Evolutionary conservation across 345 rosid species (phyloP).

Genomic region (Citrus inodora): DNA sequence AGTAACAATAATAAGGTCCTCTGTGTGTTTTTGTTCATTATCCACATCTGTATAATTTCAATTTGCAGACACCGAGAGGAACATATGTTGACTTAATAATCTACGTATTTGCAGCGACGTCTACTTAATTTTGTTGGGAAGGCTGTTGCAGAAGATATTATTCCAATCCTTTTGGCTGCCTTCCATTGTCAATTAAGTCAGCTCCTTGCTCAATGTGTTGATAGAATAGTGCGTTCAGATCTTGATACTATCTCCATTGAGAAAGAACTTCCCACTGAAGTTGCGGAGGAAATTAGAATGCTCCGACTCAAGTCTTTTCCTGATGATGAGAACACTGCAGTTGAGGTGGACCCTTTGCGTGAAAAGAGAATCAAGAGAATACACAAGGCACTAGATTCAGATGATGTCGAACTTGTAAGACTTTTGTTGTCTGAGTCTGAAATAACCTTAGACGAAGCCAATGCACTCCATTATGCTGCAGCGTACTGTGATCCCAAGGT

Average conservation of each 20-base stretch:
- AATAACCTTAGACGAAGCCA: conserved; percentile 69
- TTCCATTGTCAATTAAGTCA: conserved; percentile 72
- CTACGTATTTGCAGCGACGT: conserved; percentile 54
- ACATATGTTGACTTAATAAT: conserved; percentile 3
- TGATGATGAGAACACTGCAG: conserved; percentile 32
- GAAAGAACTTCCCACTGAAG: conserved; percentile 79
- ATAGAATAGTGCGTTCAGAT: conserved; percentile 82
- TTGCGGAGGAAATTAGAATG: conserved; percentile 47
- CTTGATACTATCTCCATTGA: conserved; percentile 65
- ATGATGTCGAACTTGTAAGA: conserved; percentile 86
- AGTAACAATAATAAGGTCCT: not conserved
- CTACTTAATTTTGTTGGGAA: conserved; percentile 71
- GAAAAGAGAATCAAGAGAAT: conserved; percentile 73
- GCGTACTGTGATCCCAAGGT: conserved; percentile 95
- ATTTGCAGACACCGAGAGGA: not conserved
- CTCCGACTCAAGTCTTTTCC: conserved; percentile 43
- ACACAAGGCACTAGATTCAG: conserved; percentile 88
- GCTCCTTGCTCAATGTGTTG: conserved; percentile 68
- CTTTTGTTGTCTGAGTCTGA: conserved; percentile 82
- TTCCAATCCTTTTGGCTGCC: conserved; percentile 79
- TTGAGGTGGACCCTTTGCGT: conserved; percentile 33
- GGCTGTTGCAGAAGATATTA: conserved; percentile 71
- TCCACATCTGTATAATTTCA: not conserved
- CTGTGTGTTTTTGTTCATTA: not conserved
- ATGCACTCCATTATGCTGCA: conserved; percentile 83